Conservation (phyloP, 192 early-diverging fungal genomes). For the Lobosporangium transversale region DNA sequence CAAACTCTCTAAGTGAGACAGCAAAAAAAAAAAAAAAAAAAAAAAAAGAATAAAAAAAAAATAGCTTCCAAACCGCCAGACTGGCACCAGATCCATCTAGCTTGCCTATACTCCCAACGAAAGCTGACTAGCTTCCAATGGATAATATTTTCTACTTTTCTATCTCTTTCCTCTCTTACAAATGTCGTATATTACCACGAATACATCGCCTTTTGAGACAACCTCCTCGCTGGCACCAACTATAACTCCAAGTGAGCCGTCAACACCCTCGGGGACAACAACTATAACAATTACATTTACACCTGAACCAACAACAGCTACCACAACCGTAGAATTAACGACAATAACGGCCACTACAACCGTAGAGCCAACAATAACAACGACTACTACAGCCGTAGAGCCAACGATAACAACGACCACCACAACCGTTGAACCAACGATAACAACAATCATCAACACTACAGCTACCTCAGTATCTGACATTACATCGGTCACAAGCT, state of each 20-base stretch:
- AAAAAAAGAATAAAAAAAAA: background rate
- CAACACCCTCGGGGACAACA: background rate
- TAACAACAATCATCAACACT: background rate
- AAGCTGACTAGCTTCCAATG: too few relatives aligned
- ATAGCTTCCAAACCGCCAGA: background rate
- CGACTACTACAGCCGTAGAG: background rate
- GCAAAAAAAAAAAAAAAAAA: too few relatives aligned
- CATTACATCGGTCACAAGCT: background rate
- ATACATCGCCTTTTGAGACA: background rate
- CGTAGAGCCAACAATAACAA: background rate
- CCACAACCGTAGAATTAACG: background rate
- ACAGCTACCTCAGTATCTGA: slow-evolving; percentile 4
- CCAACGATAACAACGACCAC: background rate
- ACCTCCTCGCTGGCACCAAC: background rate
- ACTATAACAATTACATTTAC: background rate
- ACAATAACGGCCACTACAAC: background rate
- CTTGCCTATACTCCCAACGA: too few relatives aligned
- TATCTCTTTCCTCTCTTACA: too few relatives aligned
- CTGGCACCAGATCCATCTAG: background rate
- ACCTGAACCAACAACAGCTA: background rate
- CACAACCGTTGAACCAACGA: background rate
- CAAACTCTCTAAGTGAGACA: too few relatives aligned
- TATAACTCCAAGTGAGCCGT: background rate
- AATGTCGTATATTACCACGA: too few relatives aligned
- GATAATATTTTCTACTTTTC: too few relatives aligned